Evolutionary conservation across 2,329 filamentous ascomycete genomes (phyloP), one percentile per base, ranked within the genome.

Genomic region (Cercospora sp.): DNA sequence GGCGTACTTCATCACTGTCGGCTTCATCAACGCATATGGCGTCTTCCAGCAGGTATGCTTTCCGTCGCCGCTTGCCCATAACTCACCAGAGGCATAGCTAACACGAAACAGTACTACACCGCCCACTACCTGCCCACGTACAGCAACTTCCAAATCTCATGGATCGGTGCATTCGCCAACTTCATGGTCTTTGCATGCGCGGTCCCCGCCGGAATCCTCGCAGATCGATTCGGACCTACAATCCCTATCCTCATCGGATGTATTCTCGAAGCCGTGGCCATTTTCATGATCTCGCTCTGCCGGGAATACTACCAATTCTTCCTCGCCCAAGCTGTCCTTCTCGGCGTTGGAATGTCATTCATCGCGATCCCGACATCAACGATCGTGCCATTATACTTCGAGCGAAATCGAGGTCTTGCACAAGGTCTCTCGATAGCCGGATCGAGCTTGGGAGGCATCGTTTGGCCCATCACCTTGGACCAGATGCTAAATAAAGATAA

Each of bases 301-400:
- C 79, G 73, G 3, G 64, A 79, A 33, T 87, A 86, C 69, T 87
- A 80, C 77, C 84, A 87, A 5, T 79, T 86, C 72, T 82, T 87
- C 77, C 82, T 87, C 8, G 79, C 79, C 0, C 84, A 86, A 64
- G 84, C 82, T 2, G 71, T 86, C 1, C 72, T 85, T 1, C 75
- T 81, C 45, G 84, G 84, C 1, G 57, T 78, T 0, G 71, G 75
- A 3, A 81, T 80, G 70, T 81, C 81, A 0, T 74, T 86, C 3
- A 72, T 84, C 5, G 77, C 80, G 16, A 77, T 84, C 0, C 84
- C 85, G 0, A 79, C 82, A 0, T 76, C 86, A 31, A 80, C 82
- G 0, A 79, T 82, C 0, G 77, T 84, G 0, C 79, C 81, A 2
- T 82, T 84, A 28, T 75, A 72, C 64, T 87, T 87, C 69, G 78